A percentile compares a stretch with the other conserved stretches of the same genome.
phyloP scores from a whole-genome alignment of 1,284 basidiomycete genomes.

The Cryptococcus sp. region DNA sequence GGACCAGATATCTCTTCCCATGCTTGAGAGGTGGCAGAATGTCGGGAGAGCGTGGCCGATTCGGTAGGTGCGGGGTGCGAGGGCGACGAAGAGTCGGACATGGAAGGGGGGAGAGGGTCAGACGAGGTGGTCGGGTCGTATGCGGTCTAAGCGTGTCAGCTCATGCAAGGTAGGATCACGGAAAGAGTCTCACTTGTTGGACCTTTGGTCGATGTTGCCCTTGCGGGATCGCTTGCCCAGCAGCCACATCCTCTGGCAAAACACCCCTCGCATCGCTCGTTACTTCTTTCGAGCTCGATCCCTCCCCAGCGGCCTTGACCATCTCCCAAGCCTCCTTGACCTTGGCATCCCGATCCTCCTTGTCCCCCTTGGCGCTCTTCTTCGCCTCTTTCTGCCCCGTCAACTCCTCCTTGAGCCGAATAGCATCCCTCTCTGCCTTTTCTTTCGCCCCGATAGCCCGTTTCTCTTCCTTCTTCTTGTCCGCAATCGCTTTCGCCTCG shows the following conservation, averaged over 20 bases:
- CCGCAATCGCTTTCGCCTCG: conserved; percentile 22
- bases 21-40: conserved; percentile 30
- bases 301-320: conserved; percentile 46
- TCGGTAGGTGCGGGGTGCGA: conserved; percentile 17
- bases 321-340: conserved; percentile 55
- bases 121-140: conserved; percentile 34
- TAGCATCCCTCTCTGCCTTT: conserved; percentile 17
- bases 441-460: conserved; percentile 21
- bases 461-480: conserved; percentile 22
- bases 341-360: conserved; percentile 42
- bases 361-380: conserved; percentile 1
- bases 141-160: conserved; percentile 13
- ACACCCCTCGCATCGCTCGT: conserved; percentile 52
- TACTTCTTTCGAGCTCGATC: conserved; percentile 25
- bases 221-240: conserved; percentile 29
- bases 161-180: not conserved
- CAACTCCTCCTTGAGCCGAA: conserved; percentile 17
- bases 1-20: conserved; percentile 39
- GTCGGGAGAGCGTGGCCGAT: conserved; percentile 28
- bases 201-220: conserved; percentile 22
- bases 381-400: conserved; percentile 29
- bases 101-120: conserved; percentile 30
- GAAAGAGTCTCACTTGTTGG: conserved; percentile 13
- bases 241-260: conserved; percentile 50
- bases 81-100: conserved; percentile 18